A percentile compares a stretch with the other conserved stretches of the same genome.
These are phyloP conservation scores for Cyclotella choctawhatcheeana DNA, from an alignment of 108 stramenopile genomes.

Conservation along the genomic window DNA sequence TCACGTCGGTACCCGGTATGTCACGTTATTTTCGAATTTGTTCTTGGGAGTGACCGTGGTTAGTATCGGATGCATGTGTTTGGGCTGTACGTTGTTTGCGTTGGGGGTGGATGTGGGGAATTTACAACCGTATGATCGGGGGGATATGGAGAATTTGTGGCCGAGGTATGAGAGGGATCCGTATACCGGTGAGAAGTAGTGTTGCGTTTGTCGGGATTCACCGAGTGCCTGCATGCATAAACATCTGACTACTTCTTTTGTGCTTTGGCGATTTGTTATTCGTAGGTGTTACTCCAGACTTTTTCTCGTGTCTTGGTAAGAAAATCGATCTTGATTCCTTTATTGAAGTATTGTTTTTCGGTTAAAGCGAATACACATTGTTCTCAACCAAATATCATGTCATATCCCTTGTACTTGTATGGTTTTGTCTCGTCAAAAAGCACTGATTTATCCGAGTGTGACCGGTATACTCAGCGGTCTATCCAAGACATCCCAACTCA, in stretches of 20 bases:
- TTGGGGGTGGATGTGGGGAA: slow-evolving; percentile 39
- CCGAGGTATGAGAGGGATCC: slow-evolving; percentile 59
- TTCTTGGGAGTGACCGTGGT: slow-evolving; percentile 62
- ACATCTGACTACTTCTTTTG: no score
- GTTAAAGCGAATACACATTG: no score
- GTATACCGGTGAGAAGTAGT: no score
- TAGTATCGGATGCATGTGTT: slow-evolving; percentile 48
- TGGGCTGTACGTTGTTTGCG: slow-evolving; percentile 63
- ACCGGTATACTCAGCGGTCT: slow-evolving; percentile 87
- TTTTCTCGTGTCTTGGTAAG: slow-evolving; percentile 58
- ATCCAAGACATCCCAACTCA: slow-evolving; percentile 60
- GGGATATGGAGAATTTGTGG: slow-evolving; percentile 55
- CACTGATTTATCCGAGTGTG: slow-evolving; percentile 80
- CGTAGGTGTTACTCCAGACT: slow-evolving; percentile 56
- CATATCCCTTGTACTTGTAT: neutral
- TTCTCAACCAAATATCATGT: no score
- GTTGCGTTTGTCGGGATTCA: no score
- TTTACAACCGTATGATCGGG: slow-evolving; percentile 43
- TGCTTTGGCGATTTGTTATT: no score
- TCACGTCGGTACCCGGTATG: slow-evolving; percentile 63
- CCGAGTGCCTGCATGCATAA: no score
- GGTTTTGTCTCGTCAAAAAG: neutral
- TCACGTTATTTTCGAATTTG: slow-evolving; percentile 52
- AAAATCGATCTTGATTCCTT: no score
- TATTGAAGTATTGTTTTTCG: no score